These are phyloP conservation scores for Fistulifera pelliculosa DNA, from an alignment of 108 stramenopile species.

Conservation along the genomic window DNA sequence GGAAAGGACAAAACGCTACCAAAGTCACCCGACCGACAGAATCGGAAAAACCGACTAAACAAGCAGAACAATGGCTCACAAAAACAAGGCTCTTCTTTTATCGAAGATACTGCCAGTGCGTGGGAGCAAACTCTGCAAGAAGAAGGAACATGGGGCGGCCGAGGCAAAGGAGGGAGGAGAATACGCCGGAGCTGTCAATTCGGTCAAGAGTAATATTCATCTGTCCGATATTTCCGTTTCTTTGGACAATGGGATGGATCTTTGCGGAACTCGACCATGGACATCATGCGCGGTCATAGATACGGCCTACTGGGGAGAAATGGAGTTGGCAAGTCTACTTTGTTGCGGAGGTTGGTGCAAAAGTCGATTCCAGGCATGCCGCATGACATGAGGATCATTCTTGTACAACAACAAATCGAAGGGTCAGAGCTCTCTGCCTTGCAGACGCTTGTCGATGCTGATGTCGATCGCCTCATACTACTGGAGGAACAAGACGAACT, in stretches of 20 bases:
- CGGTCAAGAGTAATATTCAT: slow-evolving; percentile 27
- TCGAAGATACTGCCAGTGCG: no score
- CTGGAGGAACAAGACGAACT: slow-evolving; percentile 51
- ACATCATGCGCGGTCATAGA: slow-evolving; percentile 32
- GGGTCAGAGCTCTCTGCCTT: slow-evolving; percentile 62
- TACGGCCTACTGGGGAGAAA: slow-evolving; percentile 73
- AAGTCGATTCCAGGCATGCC: slow-evolving; percentile 76
- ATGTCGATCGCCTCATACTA: slow-evolving; percentile 41
- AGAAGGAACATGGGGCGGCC: slow-evolving; percentile 28
- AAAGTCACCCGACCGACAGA: no score
- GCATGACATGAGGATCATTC: slow-evolving; percentile 50
- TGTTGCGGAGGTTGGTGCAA: slow-evolving; percentile 61
- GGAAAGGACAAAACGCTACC: no score
- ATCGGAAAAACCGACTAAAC: no score
- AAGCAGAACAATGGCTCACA: no score
- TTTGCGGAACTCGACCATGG: slow-evolving; percentile 1
- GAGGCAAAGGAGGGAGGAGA: slow-evolving; percentile 43
- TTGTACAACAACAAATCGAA: slow-evolving; percentile 81
- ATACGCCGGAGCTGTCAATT: slow-evolving; percentile 26
- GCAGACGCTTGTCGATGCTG: slow-evolving; percentile 57
- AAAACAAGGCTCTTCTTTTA: no score
- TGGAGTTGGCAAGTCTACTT: slow-evolving; percentile 84
- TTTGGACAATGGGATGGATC: slow-evolving; percentile 15
- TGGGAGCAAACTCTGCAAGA: no score
- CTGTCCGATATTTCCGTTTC: slow-evolving; percentile 26